Evolutionary conservation across 179 eudicot species (phyloP).

Genomic region (Spinacia oleracea): DNA sequence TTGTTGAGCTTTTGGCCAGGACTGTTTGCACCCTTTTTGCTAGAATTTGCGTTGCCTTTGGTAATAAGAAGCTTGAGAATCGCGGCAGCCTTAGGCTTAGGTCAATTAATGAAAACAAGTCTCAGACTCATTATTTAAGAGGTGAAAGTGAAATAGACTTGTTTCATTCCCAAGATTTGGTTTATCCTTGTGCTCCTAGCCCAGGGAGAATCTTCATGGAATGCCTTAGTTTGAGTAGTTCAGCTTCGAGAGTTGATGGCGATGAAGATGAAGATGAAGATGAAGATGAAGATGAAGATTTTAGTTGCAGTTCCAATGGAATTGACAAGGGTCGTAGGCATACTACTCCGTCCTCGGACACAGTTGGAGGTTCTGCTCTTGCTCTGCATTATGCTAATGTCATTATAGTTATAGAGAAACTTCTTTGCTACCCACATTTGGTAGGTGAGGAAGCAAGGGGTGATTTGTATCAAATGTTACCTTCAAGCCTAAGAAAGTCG

Average conservation of each 20-base stretch:
- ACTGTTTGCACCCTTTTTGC: conserved; percentile 74
- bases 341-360: conserved; percentile 66
- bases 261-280: conserved; percentile 61
- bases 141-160: conserved; percentile 43
- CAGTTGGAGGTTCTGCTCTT: conserved; percentile 83
- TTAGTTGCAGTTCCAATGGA: conserved; percentile 24
- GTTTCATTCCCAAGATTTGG: conserved; percentile 49
- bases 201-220: conserved; percentile 89
- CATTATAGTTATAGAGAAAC: conserved; percentile 78
- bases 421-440: conserved; percentile 78
- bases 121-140: conserved; percentile 37
- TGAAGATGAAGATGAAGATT: conserved; percentile 43
- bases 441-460: conserved; percentile 93
- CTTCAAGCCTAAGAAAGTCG: conserved; percentile 59
- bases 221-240: conserved; percentile 74
- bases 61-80: conserved; percentile 26
- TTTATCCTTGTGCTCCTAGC: conserved; percentile 74
- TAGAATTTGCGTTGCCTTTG: conserved; percentile 55
- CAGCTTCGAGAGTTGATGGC: conserved; percentile 66
- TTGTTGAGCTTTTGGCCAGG: conserved; percentile 72
- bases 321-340: too few relatives aligned
- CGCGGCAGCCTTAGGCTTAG: background rate
- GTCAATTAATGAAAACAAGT: conserved; percentile 30
- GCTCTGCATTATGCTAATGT: conserved; percentile 91
- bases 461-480: conserved; percentile 88